Base-by-base conservation (phyloP, 2,329 filamentous ascomycete genomes). In the Aaosphaeria arxii region DNA sequence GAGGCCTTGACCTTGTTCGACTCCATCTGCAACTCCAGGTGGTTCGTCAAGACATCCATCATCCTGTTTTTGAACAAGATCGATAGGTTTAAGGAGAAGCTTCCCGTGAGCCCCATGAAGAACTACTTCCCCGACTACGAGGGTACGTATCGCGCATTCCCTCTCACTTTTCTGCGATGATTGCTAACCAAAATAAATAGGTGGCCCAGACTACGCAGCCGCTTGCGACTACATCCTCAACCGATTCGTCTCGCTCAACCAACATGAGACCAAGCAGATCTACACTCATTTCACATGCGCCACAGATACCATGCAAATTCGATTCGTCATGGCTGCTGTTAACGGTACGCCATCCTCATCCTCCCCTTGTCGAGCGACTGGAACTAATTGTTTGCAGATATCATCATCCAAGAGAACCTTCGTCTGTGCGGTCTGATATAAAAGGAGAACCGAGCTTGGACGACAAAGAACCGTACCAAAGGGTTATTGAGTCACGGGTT, bases 231-330 rank as follows among this genome's bases (percentile, higher is more conserved):
- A 99, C 77, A 97, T 99, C 66, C 83, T 99, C 54, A 97, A 97
- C 82, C 85, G 94, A 70, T 99, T 99, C 74, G 94, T 97, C 64
- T 94, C 89, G 70, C 79, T 99, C 70, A 99, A 99, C 78, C 94
- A 97, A 76, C 92, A 96, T 72, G 94, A 97, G 79, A 96, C 91
- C 47, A 99, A 99, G 81, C 94, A 99, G 74, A 97, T 99, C 72
- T 99, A 99, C 81, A 99, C 94, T 50, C 94, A 97, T 75, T 99
- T 99, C 77, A 99, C 94, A 44, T 97, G 94, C 72, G 94, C 94
- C 52, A 99, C 94, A 43, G 94, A 99, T 71, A 99, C 94, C 31
- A 96, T 94, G 66, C 94, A 99, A 74, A 99, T 99, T 65, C 87
- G 94, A 69, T 97, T 99, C 80, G 94, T 99, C 75, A 99, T 99